phyloP scores from a whole-genome alignment of 2,329 filamentous ascomycete species.

The Cladosporium sp. region DNA sequence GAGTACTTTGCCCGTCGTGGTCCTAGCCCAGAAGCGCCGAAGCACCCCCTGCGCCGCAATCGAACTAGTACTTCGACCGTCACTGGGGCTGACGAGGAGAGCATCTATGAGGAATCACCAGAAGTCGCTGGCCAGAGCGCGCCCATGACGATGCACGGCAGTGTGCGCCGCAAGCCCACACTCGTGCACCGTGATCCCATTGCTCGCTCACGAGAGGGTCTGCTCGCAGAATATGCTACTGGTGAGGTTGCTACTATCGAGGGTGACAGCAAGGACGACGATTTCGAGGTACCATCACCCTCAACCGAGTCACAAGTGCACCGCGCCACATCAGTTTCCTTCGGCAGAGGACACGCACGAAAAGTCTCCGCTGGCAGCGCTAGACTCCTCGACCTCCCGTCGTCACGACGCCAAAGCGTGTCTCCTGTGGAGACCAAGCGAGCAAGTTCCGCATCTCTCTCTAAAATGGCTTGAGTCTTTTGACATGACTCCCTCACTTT shows the following conservation, averaged over 20 bases:
- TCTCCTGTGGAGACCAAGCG: neutral
- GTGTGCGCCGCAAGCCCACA: conserved; percentile 55
- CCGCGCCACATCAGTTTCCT: conserved; percentile 67
- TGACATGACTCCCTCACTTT: neutral
- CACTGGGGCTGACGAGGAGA: conserved; percentile 35
- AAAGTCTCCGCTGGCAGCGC: conserved; percentile 76
- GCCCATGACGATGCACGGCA: conserved; percentile 38
- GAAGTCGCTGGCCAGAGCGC: conserved; percentile 8
- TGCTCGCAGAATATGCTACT: conserved; percentile 50
- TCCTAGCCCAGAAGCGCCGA: neutral
- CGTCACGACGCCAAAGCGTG: conserved; percentile 5
- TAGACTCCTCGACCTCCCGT: conserved; percentile 61
- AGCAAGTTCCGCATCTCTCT: conserved; percentile 2
- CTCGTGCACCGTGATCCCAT: conserved; percentile 59
- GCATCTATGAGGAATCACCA: neutral
- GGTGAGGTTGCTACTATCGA: conserved; percentile 26
- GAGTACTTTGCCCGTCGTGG: conserved; percentile 58
- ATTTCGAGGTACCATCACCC: conserved; percentile 17
- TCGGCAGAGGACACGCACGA: conserved; percentile 61
- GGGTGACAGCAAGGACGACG: conserved; percentile 15
- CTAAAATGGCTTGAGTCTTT: neutral
- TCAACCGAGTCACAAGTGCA: conserved; percentile 40
- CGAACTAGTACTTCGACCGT: conserved; percentile 25
- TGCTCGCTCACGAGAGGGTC: conserved; percentile 58
- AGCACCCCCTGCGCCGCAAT: neutral